phyloP scores from a whole-genome alignment of 2,329 filamentous ascomycete species.

The Ceratocystis cubensis region DNA sequence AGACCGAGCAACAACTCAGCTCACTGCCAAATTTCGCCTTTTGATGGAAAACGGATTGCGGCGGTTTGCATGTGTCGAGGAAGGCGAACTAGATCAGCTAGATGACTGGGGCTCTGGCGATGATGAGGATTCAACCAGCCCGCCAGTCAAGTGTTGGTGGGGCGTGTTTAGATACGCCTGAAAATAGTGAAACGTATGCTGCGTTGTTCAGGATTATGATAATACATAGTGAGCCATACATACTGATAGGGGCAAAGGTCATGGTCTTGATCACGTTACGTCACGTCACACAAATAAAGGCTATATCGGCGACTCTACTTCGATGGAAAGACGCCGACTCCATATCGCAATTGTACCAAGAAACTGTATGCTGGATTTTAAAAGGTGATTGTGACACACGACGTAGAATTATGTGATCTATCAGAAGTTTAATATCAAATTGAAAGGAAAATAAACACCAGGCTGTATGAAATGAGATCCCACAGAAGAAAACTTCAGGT shows the following conservation, averaged over 20 bases:
- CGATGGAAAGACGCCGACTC: not conserved
- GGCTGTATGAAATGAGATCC: constrained; percentile 11
- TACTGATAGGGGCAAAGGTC: too few relatives aligned
- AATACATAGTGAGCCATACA: too few relatives aligned
- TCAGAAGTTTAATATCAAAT: not conserved
- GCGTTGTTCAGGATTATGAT: not conserved
- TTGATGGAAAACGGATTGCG: constrained; percentile 43
- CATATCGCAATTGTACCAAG: not conserved
- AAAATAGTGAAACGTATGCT: not conserved
- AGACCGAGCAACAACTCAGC: constrained; percentile 49
- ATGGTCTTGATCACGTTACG: too few relatives aligned
- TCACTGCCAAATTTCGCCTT: constrained; percentile 50
- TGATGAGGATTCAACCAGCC: constrained; percentile 24
- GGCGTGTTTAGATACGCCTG: constrained; percentile 39
- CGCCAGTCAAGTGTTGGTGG: constrained; percentile 54
- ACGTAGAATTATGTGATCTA: not conserved
- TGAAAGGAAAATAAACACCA: not conserved
- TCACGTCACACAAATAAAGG: not conserved
- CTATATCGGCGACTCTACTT: not conserved
- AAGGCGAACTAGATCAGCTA: constrained; percentile 51
- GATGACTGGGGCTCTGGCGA: constrained; percentile 59
- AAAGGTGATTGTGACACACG: not conserved
- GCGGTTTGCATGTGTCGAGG: constrained; percentile 40
- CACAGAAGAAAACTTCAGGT: not conserved
- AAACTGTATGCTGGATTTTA: not conserved